Percentiles rank a stretch among this genome's conserved stretches.
These are phyloP conservation scores for Meredithiella fracta DNA, from an alignment of 2,329 filamentous ascomycete species.

Conservation along the genomic window DNA sequence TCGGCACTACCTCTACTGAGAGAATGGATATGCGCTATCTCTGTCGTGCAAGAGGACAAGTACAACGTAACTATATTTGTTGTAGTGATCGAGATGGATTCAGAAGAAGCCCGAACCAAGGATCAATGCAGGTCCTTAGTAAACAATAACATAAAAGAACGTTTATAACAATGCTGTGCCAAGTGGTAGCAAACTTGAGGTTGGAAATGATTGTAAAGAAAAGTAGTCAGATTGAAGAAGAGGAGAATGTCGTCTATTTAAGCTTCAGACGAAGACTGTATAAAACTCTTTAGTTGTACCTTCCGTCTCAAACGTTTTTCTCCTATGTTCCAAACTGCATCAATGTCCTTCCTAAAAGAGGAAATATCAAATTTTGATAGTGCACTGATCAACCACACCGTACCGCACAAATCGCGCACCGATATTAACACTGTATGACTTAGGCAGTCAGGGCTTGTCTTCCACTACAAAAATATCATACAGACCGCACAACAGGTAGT, in stretches of 20 bases:
- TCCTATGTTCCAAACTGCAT: not conserved
- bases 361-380: not conserved
- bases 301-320: not conserved
- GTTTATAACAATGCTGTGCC: too few relatives aligned
- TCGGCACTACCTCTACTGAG: too few relatives aligned
- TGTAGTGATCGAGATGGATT: not conserved
- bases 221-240: not conserved
- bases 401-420: not conserved
- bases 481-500: too few relatives aligned
- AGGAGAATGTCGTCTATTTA: not conserved
- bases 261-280: too few relatives aligned
- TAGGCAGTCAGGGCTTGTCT: too few relatives aligned
- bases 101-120: not conserved
- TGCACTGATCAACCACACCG: not conserved
- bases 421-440: not conserved
- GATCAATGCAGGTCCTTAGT: not conserved
- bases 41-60: too few relatives aligned
- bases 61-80: not conserved
- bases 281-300: not conserved
- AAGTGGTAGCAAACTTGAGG: too few relatives aligned
- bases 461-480: not conserved
- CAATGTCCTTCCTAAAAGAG: not conserved
- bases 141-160: not conserved
- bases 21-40: too few relatives aligned
- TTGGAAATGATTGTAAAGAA: too few relatives aligned